Evolutionary conservation across 805 yeast genomes (phyloP), one percentile per base, ranked within the genome.

Genomic region (Babjeviella inositovora): DNA sequence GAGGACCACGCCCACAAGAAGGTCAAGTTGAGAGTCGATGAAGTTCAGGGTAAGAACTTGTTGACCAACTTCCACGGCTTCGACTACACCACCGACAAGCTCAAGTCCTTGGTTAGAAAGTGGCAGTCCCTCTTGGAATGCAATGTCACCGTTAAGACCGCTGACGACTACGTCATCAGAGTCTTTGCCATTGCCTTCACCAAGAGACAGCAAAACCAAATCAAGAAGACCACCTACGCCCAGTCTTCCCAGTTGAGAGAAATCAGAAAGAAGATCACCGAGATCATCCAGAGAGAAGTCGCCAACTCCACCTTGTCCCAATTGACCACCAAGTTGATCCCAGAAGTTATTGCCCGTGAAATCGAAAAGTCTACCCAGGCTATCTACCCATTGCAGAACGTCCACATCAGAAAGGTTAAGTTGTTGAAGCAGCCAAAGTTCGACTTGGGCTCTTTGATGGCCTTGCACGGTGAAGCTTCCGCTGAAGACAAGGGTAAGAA

Each of bases 41-140:
- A 87, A 68, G 94, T 85, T 45, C 95, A 87, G 69, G 97, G 96
- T 67, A 81, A 82, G 70, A 84, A 85, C 76, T 71, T 85, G 53
- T 71, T 85, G 58, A 85, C 97, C 70, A 87, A 87, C 92, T 87
- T 85, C 92, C 96, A 85, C 72, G 97, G 97, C 52, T 62, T 87
- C 62, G 93, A 84, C 70, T 85, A 87, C 76, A 85, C 97, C 52
- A 69, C 93, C 40, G 96, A 85, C 70, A 87, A 87, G 71, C 69
- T 87, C 56, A 81, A 93, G 69, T 85, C 96, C 30, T 71, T 87
- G 59, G 96, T 85, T 38, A 82, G 96, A 75, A 85, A 87, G 65
- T 87, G 96, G 96, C 97, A 85, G 71, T 73, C 95, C 39, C 70
- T 87, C 61, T 92, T 85, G 45, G 97, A 85, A 71, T 92, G 93